A percentile compares a stretch with the other conserved stretches of the same genome.
Conservation (phyloP, 495 filamentous ascomycete species). For the Ramalina intermedia region DNA sequence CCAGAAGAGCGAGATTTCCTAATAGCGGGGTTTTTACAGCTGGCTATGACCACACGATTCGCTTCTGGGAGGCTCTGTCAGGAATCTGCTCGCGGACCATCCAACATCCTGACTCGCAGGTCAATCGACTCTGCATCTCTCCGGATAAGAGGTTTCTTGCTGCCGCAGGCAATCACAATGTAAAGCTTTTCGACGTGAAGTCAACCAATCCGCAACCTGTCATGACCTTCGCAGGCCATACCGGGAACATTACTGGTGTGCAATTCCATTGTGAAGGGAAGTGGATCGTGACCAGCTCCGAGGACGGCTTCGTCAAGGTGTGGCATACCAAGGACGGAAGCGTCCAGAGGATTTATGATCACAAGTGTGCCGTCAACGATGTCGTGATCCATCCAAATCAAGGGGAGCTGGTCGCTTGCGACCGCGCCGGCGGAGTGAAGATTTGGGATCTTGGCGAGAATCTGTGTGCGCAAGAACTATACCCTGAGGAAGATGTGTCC, state of each 20-base stretch:
- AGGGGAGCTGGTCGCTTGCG: slow-evolving; percentile 91
- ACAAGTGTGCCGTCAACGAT: slow-evolving; percentile 80
- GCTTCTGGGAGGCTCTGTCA: slow-evolving; percentile 96
- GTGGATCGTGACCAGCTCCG: slow-evolving; percentile 99
- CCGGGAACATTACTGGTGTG: slow-evolving; percentile 86
- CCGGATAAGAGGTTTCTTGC: slow-evolving; percentile 94
- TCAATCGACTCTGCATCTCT: slow-evolving; percentile 95
- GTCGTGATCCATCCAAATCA: slow-evolving; percentile 98
- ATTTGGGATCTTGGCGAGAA: slow-evolving; percentile 97
- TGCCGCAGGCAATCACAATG: slow-evolving; percentile 82
- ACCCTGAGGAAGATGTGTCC: slow-evolving; percentile 87
- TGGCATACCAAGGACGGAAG: slow-evolving; percentile 88
- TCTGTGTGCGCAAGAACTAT: slow-evolving; percentile 89
- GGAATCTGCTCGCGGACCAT: slow-evolving; percentile 97
- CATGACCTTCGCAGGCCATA: slow-evolving; percentile 88
- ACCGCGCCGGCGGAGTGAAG: slow-evolving; percentile 81
- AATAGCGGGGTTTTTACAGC: slow-evolving; percentile 32
- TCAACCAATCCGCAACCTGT: slow-evolving; percentile 87
- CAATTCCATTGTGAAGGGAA: slow-evolving; percentile 97
- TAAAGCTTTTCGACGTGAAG: slow-evolving; percentile 96
- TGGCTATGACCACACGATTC: slow-evolving; percentile 97
- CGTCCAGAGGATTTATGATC: slow-evolving; percentile 83
- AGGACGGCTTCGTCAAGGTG: slow-evolving; percentile 95
- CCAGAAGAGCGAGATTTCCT: too few species aligned
- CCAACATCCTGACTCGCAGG: slow-evolving; percentile 93